These are phyloP conservation scores for Jackrogersella minutella DNA, from an alignment of 495 filamentous ascomycete species.

Conservation along the genomic window DNA sequence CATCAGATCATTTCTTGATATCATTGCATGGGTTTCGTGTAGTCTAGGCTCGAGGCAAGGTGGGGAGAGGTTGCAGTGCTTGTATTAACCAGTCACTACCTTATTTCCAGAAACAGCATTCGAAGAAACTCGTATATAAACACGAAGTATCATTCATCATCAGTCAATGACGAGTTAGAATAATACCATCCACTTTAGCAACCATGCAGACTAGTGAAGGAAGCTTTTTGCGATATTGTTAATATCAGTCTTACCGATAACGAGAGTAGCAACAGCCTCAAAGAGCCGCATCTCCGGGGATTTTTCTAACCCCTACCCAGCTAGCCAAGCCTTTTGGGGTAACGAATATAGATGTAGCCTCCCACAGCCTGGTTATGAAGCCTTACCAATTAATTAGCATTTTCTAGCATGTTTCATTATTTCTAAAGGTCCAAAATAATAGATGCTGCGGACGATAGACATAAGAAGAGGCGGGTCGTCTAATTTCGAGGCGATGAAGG, in stretches of 20 bases:
- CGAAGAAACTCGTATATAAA: no score
- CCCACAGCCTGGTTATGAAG: not conserved
- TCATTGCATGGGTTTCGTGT: no score
- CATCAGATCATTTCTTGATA: no score
- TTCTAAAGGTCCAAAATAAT: no score
- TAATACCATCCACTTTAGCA: no score
- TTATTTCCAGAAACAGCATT: no score
- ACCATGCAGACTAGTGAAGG: not conserved
- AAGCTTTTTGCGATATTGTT: not conserved
- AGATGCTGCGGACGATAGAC: not conserved
- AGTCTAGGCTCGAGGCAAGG: no score
- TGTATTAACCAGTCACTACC: no score
- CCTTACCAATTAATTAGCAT: not conserved
- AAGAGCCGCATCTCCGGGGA: not conserved
- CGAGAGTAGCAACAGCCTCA: not conserved
- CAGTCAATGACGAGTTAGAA: no score
- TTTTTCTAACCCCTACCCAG: conserved; percentile 10
- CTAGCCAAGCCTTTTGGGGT: not conserved
- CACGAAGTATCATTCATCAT: no score
- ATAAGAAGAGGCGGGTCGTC: not conserved
- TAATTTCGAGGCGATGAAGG: not conserved
- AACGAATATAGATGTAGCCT: not conserved
- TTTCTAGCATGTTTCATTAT: not conserved
- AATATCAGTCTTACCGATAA: not conserved
- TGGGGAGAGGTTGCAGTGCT: no score